Percentiles rank a stretch among this genome's conserved stretches.
phyloP scores from a whole-genome alignment of 768 basidiomycete genomes.

The Trametes maxima region DNA sequence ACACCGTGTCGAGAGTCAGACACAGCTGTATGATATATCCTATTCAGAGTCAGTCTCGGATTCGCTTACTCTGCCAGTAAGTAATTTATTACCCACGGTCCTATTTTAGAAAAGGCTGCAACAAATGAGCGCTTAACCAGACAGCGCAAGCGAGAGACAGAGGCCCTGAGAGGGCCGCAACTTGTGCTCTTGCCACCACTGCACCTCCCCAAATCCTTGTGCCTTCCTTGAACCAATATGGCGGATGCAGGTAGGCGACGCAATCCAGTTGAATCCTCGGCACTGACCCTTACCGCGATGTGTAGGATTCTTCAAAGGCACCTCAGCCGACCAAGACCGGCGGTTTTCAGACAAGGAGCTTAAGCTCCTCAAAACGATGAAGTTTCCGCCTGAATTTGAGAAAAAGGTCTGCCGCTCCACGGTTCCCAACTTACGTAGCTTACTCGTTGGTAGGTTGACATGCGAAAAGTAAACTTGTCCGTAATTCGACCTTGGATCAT shows the following conservation, averaged over 20 bases:
- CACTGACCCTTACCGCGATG: background rate
- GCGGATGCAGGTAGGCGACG: conserved; percentile 33
- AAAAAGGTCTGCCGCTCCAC: conserved; percentile 61
- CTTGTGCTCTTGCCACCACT: background rate
- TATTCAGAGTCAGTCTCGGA: no score
- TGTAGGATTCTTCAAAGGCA: conserved; percentile 84
- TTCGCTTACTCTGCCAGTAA: no score
- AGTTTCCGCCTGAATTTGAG: conserved; percentile 88
- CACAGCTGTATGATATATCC: no score
- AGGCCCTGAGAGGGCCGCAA: background rate
- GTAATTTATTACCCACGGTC: no score
- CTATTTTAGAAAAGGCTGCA: no score
- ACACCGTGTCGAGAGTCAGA: no score
- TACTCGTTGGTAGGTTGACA: conserved; percentile 66
- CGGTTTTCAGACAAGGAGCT: conserved; percentile 95
- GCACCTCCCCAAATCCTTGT: background rate
- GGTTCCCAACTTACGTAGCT: background rate
- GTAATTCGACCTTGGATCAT: conserved; percentile 97
- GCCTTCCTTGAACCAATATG: conserved; percentile 20
- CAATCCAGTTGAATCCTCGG: background rate
- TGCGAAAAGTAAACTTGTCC: conserved; percentile 90
- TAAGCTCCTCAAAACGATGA: conserved; percentile 84
- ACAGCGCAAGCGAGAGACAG: no score
- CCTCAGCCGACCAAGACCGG: conserved; percentile 87
- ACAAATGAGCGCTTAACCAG: no score